A percentile compares a stretch with the other conserved stretches of the same genome.
Conservation (phyloP, 768 basidiomycete genomes). For the Suillus placidus region DNA sequence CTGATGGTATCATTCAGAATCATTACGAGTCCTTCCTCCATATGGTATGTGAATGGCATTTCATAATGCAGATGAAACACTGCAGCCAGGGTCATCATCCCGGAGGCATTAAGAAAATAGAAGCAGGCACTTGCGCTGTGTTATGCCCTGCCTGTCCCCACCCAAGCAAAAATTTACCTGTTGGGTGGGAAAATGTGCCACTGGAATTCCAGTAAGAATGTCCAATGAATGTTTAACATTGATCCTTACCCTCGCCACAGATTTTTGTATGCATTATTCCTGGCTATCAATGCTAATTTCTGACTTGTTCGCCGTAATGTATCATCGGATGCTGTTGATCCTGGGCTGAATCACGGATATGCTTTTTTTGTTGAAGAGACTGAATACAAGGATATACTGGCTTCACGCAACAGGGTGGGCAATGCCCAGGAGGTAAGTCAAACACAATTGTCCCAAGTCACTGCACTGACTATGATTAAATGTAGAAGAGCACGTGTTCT, state of each 20-base stretch:
- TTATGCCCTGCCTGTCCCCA: constrained; percentile 14
- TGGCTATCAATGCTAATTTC: constrained; percentile 38
- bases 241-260: constrained; percentile 16
- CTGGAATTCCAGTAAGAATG: neutral
- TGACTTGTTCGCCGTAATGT: constrained; percentile 28
- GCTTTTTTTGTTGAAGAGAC: constrained; percentile 31
- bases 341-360: constrained; percentile 27
- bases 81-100: constrained; percentile 5
- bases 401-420: constrained; percentile 8
- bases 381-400: constrained; percentile 20
- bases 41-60: neutral
- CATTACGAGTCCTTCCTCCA: neutral
- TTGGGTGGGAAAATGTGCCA: neutral
- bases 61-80: neutral
- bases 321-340: constrained; percentile 29
- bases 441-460: neutral
- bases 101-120: neutral
- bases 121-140: neutral
- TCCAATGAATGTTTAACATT: neutral
- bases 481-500: neutral
- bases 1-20: neutral
- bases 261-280: constrained; percentile 29
- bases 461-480: neutral
- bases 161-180: constrained; percentile 10
- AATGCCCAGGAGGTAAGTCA: constrained; percentile 2